Percentiles rank a stretch among this genome's conserved stretches.
Conservation (phyloP, 2,329 filamentous ascomycete genomes). For the Aspergillus piperis region DNA sequence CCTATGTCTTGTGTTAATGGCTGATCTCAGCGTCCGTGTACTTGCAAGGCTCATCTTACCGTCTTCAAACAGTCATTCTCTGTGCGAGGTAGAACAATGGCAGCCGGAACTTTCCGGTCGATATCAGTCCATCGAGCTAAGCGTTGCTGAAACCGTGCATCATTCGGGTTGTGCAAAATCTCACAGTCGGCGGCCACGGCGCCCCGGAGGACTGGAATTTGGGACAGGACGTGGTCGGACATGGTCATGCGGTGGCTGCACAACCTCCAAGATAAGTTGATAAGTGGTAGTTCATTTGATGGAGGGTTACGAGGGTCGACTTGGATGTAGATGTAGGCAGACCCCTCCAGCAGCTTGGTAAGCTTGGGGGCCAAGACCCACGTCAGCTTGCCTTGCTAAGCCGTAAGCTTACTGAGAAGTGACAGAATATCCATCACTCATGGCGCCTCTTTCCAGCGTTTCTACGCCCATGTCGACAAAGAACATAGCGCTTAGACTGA, state of each 20-base stretch:
- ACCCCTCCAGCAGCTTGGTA: not conserved
- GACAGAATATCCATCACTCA: not conserved
- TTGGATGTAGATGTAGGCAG: not conserved
- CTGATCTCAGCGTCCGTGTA: not conserved
- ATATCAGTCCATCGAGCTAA: slow-evolving; percentile 3
- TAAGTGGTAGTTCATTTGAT: not conserved
- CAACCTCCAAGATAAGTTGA: not conserved
- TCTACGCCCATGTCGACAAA: too few relatives aligned
- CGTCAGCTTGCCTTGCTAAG: not conserved
- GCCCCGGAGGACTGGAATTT: not conserved
- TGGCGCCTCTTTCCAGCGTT: not conserved
- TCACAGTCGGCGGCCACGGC: not conserved
- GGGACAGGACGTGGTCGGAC: not conserved
- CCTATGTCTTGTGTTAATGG: not conserved
- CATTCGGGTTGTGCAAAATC: not conserved
- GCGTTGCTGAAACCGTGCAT: not conserved
- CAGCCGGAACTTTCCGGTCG: not conserved
- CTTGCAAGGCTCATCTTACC: not conserved
- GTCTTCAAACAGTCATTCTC: not conserved
- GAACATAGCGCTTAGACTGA: too few relatives aligned
- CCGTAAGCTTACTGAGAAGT: not conserved
- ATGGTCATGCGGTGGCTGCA: not conserved
- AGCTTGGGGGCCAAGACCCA: not conserved
- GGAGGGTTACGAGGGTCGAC: not conserved
- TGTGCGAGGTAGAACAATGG: not conserved